Conservation (phyloP, 768 basidiomycete genomes). For the Pulveroboletus frians region DNA sequence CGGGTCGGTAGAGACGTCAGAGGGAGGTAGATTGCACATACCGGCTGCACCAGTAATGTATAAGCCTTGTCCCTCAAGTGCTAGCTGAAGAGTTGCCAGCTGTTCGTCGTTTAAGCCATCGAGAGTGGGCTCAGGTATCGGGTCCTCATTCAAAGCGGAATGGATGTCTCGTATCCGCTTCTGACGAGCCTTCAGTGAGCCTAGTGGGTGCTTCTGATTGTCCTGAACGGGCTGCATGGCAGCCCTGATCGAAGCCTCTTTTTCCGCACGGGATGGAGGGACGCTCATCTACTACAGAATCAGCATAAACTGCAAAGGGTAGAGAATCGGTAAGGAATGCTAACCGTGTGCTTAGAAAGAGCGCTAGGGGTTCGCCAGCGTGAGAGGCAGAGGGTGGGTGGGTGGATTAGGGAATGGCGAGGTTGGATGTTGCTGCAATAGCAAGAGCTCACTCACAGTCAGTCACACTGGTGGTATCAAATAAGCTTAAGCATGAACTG, state of each 20-base stretch:
- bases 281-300: not conserved
- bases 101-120: not conserved
- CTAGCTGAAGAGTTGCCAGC: not conserved
- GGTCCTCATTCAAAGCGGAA: not conserved
- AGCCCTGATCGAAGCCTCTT: not conserved
- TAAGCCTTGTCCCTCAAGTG: not conserved
- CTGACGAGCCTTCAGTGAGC: not conserved
- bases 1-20: not conserved
- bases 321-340: too few relatives aligned
- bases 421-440: too few relatives aligned
- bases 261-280: not conserved
- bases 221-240: not conserved
- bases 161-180: not conserved
- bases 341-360: too few relatives aligned
- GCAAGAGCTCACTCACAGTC: too few relatives aligned
- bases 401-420: too few relatives aligned
- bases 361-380: too few relatives aligned
- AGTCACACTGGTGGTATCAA: too few relatives aligned
- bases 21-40: not conserved
- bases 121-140: not conserved
- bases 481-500: too few relatives aligned
- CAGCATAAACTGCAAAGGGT: not conserved
- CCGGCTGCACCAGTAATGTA: not conserved
- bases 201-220: not conserved
- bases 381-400: too few relatives aligned